A percentile compares a stretch with the other conserved stretches of the same genome.
Evolutionary conservation across 805 yeast species (phyloP).

Genomic region (Ogataea dorogensis): DNA sequence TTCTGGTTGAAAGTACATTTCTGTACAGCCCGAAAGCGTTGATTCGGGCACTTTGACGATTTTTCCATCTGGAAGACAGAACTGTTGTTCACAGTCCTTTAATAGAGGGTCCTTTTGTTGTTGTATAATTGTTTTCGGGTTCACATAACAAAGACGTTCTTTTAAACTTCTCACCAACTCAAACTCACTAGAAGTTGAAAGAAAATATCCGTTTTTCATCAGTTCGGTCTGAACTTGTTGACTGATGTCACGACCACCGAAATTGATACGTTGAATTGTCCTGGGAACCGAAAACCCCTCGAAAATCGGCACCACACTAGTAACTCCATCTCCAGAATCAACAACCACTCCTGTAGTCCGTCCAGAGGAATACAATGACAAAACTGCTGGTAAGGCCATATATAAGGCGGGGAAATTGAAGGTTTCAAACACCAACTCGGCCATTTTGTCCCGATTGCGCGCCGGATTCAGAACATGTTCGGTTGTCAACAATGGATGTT

Average conservation of each 20-base stretch:
- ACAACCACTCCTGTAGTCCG: constrained; percentile 99
- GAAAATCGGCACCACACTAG: constrained; percentile 84
- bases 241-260: constrained; percentile 87
- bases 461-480: constrained; percentile 85
- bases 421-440: constrained; percentile 68
- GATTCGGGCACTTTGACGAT: constrained; percentile 34
- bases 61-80: constrained; percentile 84
- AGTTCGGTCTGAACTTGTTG: constrained; percentile 67
- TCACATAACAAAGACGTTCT: constrained; percentile 68
- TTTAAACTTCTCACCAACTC: constrained; percentile 79
- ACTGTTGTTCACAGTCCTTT: constrained; percentile 34
- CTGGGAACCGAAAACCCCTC: constrained; percentile 82
- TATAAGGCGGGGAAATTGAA: constrained; percentile 99
- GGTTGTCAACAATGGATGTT: constrained; percentile 84
- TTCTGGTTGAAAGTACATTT: constrained; percentile 79
- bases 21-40: constrained; percentile 43
- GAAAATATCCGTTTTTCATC: constrained; percentile 59
- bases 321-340: constrained; percentile 99
- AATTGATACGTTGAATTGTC: constrained; percentile 68
- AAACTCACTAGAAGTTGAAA: constrained; percentile 72
- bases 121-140: constrained; percentile 27
- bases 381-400: constrained; percentile 97
- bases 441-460: constrained; percentile 54
- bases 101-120: constrained; percentile 8
- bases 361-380: constrained; percentile 98